Evolutionary conservation across 495 filamentous ascomycete genomes (phyloP), one percentile per base, ranked within the genome.

Genomic region (Cercophora sp.): DNA sequence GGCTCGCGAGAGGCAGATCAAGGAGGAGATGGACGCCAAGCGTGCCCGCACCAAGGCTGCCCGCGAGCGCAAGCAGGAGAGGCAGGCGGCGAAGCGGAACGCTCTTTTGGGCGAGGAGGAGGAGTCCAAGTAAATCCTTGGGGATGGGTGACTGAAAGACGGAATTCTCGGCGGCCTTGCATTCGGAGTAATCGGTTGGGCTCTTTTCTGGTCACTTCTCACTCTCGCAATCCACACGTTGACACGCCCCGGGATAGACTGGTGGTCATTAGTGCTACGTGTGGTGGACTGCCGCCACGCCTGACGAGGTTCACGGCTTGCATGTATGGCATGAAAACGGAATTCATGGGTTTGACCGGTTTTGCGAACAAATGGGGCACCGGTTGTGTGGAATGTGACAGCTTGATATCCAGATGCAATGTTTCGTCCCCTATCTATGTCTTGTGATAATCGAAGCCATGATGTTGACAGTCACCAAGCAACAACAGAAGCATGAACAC

Each of bases 21-120:
- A 95, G 88, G 91, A 96, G 69, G 91, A 96, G 83, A 97, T 97
- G 93, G 92, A 99, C 76, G 88, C 86, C 78, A 96, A 93, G 84
- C 89, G 93, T 81, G 86, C 89, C 74, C 96, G 95, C 89, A 96
- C 89, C 85, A 96, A 96, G 90, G 93, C 93, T 64, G 91, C 92
- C 56, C 89, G 93, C 78, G 94, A 96, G 86, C 84, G 93, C 77
- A 91, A 89, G 80, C 77, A 83, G 71, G 88, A 92, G 79, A 86
- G 93, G 72, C 77, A 87, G 69, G 73, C 80, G 70, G 83, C 85
- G 71, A 99, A 99, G 93, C 84, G 89, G 74, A 85, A 83, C 62
- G 87, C 87, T 64, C 69, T 93, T 67, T 68, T 85, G 48, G 89
- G 79, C 57, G 91, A 87, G 67, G 80, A 88, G 71, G 86, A 93